Evolutionary conservation across 2,329 filamentous ascomycete genomes (phyloP).

Genomic region (Fusarium sp.): DNA sequence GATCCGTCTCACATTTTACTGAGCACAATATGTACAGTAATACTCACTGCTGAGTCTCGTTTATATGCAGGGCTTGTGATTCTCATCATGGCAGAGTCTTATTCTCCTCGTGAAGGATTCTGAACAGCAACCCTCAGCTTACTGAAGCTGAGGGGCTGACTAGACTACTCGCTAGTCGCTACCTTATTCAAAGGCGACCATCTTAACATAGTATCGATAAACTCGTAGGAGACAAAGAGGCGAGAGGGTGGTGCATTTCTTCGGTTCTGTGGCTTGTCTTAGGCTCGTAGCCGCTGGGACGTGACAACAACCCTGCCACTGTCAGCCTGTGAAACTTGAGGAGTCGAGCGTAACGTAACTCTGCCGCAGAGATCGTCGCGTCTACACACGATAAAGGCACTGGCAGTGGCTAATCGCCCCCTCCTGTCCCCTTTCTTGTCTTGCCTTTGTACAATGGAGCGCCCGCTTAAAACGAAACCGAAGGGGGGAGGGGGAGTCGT

Average conservation of each 20-base stretch:
- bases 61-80: background rate
- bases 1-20: background rate
- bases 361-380: conserved; percentile 37
- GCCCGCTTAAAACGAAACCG: conserved; percentile 2
- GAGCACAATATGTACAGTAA: background rate
- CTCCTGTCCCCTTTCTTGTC: conserved; percentile 15
- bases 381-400: background rate
- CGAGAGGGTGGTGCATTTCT: background rate
- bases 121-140: background rate
- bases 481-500: conserved; percentile 1
- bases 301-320: conserved; percentile 25
- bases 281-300: conserved; percentile 19
- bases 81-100: background rate
- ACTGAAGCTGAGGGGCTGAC: conserved; percentile 4
- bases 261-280: conserved; percentile 12
- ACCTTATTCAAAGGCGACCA: background rate
- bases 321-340: conserved; percentile 32
- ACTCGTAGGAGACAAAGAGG: conserved; percentile 13
- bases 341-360: conserved; percentile 30
- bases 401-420: conserved; percentile 3
- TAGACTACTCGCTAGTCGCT: background rate
- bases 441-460: conserved; percentile 18
- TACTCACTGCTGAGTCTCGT: background rate
- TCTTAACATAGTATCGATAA: conserved; percentile 2
- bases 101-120: background rate